These are phyloP conservation scores for Cytidiella melzeri DNA, from an alignment of 768 basidiomycete species.

Conservation along the genomic window DNA sequence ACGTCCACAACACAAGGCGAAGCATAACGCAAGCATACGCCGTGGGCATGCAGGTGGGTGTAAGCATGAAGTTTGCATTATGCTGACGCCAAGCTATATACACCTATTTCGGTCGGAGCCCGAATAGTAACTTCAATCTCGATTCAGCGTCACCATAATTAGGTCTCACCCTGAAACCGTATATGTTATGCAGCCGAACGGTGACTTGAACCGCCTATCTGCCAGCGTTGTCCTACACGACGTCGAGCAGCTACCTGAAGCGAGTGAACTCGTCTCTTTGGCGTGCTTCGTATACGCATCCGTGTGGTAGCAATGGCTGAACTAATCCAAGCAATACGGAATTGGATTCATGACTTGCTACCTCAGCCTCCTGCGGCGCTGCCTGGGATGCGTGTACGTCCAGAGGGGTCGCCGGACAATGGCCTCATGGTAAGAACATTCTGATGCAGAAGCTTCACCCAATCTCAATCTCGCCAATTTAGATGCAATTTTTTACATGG, in stretches of 20 bases:
- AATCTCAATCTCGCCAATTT: background rate
- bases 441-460: background rate
- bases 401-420: slow-evolving; percentile 42
- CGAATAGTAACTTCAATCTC: too few relatives aligned
- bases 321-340: slow-evolving; percentile 3
- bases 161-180: too few relatives aligned
- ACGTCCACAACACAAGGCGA: slow-evolving; percentile 39
- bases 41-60: slow-evolving; percentile 42
- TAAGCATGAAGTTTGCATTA: slow-evolving; percentile 26
- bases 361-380: slow-evolving; percentile 36
- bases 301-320: slow-evolving; percentile 7
- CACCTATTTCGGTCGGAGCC: slow-evolving; percentile 19
- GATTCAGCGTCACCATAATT: too few relatives aligned
- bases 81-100: slow-evolving; percentile 13
- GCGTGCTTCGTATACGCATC: too few relatives aligned
- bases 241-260: too few relatives aligned
- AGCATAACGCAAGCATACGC: slow-evolving; percentile 56
- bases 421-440: slow-evolving; percentile 55
- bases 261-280: too few relatives aligned
- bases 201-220: too few relatives aligned
- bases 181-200: too few relatives aligned
- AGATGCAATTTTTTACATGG: slow-evolving; percentile 89
- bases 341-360: slow-evolving; percentile 6
- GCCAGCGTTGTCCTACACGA: too few relatives aligned
- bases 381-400: slow-evolving; percentile 55